Base-by-base conservation (phyloP, 1,284 basidiomycete genomes). In the Cerrena zonata region DNA sequence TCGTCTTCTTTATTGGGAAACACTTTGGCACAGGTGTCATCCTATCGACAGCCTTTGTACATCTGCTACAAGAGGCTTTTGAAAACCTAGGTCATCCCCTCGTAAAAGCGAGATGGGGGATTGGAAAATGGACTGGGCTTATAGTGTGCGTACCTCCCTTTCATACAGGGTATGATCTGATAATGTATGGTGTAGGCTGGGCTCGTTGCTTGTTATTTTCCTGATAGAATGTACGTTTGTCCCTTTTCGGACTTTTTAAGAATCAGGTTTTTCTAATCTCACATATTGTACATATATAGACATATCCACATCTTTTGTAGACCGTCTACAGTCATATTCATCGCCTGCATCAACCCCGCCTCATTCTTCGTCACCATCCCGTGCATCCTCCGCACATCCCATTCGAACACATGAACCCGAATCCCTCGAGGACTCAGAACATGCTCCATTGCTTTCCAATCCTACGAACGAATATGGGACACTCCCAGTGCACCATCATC, bases 21-120 rank as follows among this genome's bases (percentile, higher is more conserved):
- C 87, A 90, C 62, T 89, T 89, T 58, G 87, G 88, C 26, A 90
- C 87, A 15, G 85, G 86, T 3, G 86, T 89, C 18, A 90, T 90
- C 37, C 65, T 90, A 5, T 80, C 87, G 2, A 90, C 88, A 0
- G 86, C 86, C 0, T 90, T 90, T 58, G 82, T 84, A 18, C 87
- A 90, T 62, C 70, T 90, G 7, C 70, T 90, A 7, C 84, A 86
- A 56, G 87, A 89, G 52, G 80, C 86, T 0, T 89, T 88, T 60
- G 73, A 76, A 48, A 74, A 78, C 2, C 69, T 90, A 7, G 69
- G 70, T 45, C 69, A 74, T 50, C 72, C 72, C 0, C 61, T 56
- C 2, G 74, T 86, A 15, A 70, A 71, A 50, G 61, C 66, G 45
- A 61, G 64, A 36, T 84, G 74, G 56, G 65, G 67, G 2, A 61